Conservation (phyloP, 2,329 filamentous ascomycete genomes). For the Epichloe scottii region DNA sequence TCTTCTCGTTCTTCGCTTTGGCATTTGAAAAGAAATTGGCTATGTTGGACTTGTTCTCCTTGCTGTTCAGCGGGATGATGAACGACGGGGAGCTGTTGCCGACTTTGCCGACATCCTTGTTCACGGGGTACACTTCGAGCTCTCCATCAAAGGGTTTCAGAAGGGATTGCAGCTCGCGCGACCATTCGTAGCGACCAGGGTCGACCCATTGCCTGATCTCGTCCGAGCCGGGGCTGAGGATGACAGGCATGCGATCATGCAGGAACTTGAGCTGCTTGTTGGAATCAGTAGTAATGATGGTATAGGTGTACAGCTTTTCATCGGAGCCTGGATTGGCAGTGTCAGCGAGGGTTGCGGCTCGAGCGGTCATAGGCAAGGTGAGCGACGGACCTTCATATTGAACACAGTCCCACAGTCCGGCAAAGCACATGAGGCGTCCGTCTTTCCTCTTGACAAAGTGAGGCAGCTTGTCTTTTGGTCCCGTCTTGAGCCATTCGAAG, state of each 20-base stretch:
- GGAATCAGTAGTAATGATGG: slow-evolving; percentile 82
- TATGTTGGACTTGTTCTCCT: slow-evolving; percentile 85
- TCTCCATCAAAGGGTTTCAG: slow-evolving; percentile 70
- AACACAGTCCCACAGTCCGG: slow-evolving; percentile 84
- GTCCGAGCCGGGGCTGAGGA: slow-evolving; percentile 65
- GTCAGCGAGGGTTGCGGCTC: not conserved
- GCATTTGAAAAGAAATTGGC: slow-evolving; percentile 76
- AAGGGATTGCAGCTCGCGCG: slow-evolving; percentile 60
- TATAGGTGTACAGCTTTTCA: slow-evolving; percentile 74
- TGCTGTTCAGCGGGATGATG: slow-evolving; percentile 69
- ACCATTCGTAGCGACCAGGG: slow-evolving; percentile 60
- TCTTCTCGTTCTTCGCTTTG: slow-evolving; percentile 21
- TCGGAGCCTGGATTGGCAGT: slow-evolving; percentile 19
- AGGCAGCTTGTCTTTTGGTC: slow-evolving; percentile 64
- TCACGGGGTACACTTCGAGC: slow-evolving; percentile 75
- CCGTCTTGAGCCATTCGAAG: slow-evolving; percentile 88
- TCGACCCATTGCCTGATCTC: slow-evolving; percentile 67
- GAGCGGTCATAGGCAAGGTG: too few relatives aligned
- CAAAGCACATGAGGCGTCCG: slow-evolving; percentile 74
- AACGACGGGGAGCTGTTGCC: slow-evolving; percentile 82
- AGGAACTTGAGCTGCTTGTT: slow-evolving; percentile 75
- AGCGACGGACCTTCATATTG: slow-evolving; percentile 50
- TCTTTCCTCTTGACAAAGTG: slow-evolving; percentile 76
- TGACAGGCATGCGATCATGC: slow-evolving; percentile 92
- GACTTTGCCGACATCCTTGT: slow-evolving; percentile 83